Evolutionary conservation across 139 green algal genomes (phyloP).

Genomic region (Auxenochlorella protothecoides): DNA sequence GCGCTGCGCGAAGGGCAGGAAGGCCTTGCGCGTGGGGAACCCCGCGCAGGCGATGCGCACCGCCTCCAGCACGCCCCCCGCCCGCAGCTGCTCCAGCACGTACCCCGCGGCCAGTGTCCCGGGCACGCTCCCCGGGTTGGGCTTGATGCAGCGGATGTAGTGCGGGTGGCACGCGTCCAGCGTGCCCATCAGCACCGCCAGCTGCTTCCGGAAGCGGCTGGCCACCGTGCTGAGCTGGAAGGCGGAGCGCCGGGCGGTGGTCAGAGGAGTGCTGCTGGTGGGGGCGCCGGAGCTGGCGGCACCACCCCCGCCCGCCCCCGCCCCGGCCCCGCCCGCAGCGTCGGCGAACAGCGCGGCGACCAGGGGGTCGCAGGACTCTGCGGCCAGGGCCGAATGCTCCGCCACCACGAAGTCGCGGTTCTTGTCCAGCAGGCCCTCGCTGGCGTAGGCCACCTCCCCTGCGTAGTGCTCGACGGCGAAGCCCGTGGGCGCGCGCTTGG

Average conservation of each 20-base stretch:
- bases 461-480: conserved; percentile 98
- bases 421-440: conserved; percentile 64
- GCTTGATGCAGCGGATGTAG: conserved; percentile 99
- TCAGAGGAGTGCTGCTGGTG: too few relatives aligned
- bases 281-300: neutral
- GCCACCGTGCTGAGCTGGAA: conserved; percentile 85
- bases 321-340: conserved; percentile 3
- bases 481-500: conserved; percentile 64
- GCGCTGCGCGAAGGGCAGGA: conserved; percentile 87
- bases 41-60: conserved; percentile 93
- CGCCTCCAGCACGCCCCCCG: conserved; percentile 95
- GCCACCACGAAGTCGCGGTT: conserved; percentile 92
- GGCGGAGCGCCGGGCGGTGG: conserved; percentile 9
- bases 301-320: neutral
- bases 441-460: conserved; percentile 65
- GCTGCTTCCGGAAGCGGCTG: conserved; percentile 91
- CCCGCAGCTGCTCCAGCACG: conserved; percentile 89
- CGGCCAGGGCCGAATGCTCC: conserved; percentile 89
- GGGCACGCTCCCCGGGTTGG: conserved; percentile 73
- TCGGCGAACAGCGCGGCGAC: conserved; percentile 55
- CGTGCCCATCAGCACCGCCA: conserved; percentile 85
- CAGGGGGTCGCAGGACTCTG: conserved; percentile 41
- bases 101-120: conserved; percentile 81
- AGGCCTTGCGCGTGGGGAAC: conserved; percentile 80
- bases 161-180: conserved; percentile 92